Conservation (phyloP, 2,329 filamentous ascomycete species). For the Dendrostoma leiphaemia region DNA sequence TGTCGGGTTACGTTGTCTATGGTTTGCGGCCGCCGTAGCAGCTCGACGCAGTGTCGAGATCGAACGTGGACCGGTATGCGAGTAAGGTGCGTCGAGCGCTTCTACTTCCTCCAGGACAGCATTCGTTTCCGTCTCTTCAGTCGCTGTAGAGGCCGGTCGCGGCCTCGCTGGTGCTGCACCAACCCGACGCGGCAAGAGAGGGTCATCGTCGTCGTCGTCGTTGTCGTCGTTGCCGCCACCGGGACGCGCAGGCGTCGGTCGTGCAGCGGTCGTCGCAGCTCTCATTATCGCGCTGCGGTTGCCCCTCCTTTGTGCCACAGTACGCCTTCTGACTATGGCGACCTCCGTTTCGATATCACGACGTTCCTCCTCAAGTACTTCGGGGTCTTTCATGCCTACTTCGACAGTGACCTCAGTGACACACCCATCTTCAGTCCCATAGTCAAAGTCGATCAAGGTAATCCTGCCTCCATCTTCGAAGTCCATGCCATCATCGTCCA, state of each 20-base stretch:
- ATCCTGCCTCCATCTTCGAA: constrained; percentile 78
- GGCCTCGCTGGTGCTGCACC: constrained; percentile 29
- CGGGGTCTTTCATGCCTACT: constrained; percentile 68
- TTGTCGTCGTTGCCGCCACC: constrained; percentile 21
- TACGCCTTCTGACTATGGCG: constrained; percentile 72
- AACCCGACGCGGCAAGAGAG: constrained; percentile 50
- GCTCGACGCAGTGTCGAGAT: constrained; percentile 69
- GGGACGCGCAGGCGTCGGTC: constrained; percentile 29
- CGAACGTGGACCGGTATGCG: constrained; percentile 70
- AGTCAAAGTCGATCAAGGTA: constrained; percentile 72
- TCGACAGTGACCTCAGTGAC: constrained; percentile 65
- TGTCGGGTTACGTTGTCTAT: constrained; percentile 63
- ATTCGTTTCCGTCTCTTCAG: constrained; percentile 42
- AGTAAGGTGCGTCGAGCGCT: constrained; percentile 68
- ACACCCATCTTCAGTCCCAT: constrained; percentile 53
- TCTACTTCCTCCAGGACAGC: constrained; percentile 56
- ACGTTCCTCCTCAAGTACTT: constrained; percentile 69
- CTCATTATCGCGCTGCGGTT: constrained; percentile 47
- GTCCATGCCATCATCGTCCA: constrained; percentile 66
- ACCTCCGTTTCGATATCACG: constrained; percentile 76
- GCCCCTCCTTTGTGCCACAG: constrained; percentile 62
- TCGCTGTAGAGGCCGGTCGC: constrained; percentile 20
- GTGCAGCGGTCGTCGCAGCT: constrained; percentile 42
- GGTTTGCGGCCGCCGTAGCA: constrained; percentile 73
- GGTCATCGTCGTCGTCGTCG: constrained; percentile 46